Evolutionary conservation across 768 basidiomycete genomes (phyloP), one percentile per base, ranked within the genome.

Genomic region (Boletus sensibilis): DNA sequence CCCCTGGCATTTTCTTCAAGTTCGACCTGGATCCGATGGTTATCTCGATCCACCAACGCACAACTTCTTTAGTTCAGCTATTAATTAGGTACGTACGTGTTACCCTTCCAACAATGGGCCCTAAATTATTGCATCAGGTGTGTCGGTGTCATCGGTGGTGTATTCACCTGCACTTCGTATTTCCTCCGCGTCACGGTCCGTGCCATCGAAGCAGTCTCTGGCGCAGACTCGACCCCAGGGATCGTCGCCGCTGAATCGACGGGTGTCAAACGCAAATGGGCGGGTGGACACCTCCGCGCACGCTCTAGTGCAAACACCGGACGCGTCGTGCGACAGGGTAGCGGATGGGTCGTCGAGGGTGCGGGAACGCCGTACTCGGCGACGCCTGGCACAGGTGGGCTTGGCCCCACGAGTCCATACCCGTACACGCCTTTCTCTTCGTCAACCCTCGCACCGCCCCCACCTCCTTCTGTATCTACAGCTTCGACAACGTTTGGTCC

Each of bases 1-100:
- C 92, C 0, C 96, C 96, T 0, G 95, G 92, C 16, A 96, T 98
- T 68, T 98, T 96, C 79, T 97, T 98, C 87, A 97, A 98, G 73
- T 98, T 93, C 70, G 95, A 99, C 56, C 75, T 98, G 37, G 96
- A 99, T 68, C 94, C 95, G 1, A 81, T 98, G 74, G 78, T 82
- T 23, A 79, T 98, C 56, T 88, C 85, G 0, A 85, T 98, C 52
- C 83, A 90, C 64, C 94, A 98, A 73, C 84, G 94, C 18, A 98
- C 96, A 20, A 93, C 89, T 0, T 78, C 83, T 1, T 74, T 99
- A 49, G 65, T 87, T 4, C 89, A 95, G 61, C 82, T 99, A 52
- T 66, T 97, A 60, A 89, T 98, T 59, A 81, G 89, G 74, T 80
- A n/a, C 12, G 57, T 44, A 64, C 61, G 14, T 3, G 4, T 9